These are phyloP conservation scores for Nicotiana benthamiana DNA, from an alignment of 257 asterid species.

Conservation along the genomic window DNA sequence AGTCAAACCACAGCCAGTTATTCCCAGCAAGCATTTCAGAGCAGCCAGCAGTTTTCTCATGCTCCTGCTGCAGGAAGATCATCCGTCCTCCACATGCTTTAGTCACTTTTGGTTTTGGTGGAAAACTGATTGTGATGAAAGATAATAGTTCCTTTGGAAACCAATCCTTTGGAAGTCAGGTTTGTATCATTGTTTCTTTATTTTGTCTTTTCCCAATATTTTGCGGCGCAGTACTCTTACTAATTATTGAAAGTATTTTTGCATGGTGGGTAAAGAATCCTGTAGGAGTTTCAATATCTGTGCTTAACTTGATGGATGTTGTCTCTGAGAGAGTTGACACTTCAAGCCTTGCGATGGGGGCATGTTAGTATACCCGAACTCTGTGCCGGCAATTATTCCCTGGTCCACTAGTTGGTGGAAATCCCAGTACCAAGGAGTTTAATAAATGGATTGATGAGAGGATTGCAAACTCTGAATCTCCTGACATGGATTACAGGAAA, in stretches of 20 bases:
- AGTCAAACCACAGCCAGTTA: conserved; percentile 39
- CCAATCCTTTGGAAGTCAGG: conserved; percentile 68
- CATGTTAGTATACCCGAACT: conserved; percentile 49
- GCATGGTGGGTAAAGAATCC: conserved; percentile 48
- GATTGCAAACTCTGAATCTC: conserved; percentile 42
- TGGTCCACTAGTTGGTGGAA: conserved; percentile 91
- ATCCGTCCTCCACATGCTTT: conserved; percentile 94
- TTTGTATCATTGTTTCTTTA: conserved; percentile 23
- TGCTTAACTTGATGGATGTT: conserved; percentile 72
- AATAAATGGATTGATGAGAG: conserved; percentile 92
- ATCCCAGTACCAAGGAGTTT: conserved; percentile 63
- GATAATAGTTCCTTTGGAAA: conserved; percentile 35
- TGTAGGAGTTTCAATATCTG: conserved; percentile 55
- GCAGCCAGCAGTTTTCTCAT: conserved; percentile 41
- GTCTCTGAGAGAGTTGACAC: conserved; percentile 32
- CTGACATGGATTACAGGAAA: conserved; percentile 43
- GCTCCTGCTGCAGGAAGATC: conserved; percentile 58
- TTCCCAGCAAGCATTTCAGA: conserved; percentile 47
- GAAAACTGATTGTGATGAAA: conserved; percentile 81
- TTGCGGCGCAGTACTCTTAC: not conserved
- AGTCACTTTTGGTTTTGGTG: conserved; percentile 93
- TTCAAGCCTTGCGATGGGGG: conserved; percentile 36
- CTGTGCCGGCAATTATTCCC: conserved; percentile 65
- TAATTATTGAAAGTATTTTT: conserved; percentile 18
- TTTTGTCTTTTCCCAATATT: conserved; percentile 1